phyloP scores from a whole-genome alignment of 257 asterid species.

The Primulina tabacum region DNA sequence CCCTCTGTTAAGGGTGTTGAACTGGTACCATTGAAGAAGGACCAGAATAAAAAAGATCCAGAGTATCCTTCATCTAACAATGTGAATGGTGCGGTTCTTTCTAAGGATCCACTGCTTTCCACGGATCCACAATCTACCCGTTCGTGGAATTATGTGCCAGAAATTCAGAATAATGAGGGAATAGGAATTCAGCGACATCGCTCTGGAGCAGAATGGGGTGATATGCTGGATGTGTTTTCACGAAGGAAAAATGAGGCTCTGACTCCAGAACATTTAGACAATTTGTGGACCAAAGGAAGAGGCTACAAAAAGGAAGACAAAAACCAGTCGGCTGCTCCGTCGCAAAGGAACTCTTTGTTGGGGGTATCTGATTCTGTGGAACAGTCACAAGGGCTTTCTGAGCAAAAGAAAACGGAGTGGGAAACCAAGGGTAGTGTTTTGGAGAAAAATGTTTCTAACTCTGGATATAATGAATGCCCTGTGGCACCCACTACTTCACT shows the following conservation, averaged over 20 bases:
- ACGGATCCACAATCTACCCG: constrained; percentile 68
- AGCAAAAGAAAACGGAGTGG: constrained; percentile 38
- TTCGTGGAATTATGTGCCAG: constrained; percentile 76
- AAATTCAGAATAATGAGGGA: constrained; percentile 47
- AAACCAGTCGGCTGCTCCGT: constrained; percentile 35
- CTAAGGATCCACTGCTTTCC: constrained; percentile 89
- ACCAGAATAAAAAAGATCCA: constrained; percentile 33
- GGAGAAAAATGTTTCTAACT: constrained; percentile 25
- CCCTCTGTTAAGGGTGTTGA: constrained; percentile 84
- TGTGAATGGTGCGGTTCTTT: constrained; percentile 34
- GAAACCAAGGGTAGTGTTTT: constrained; percentile 16
- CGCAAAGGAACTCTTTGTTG: constrained; percentile 34
- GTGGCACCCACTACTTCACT: constrained; percentile 25
- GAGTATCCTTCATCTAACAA: constrained; percentile 37
- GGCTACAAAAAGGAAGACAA: constrained; percentile 58
- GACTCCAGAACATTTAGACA: constrained; percentile 93
- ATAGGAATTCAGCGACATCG: constrained; percentile 44
- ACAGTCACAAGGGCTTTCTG: constrained; percentile 36
- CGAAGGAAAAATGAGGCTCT: constrained; percentile 72
- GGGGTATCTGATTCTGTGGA: constrained; percentile 47
- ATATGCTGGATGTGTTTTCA: constrained; percentile 64
- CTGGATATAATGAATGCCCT: constrained; percentile 31
- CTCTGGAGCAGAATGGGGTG: constrained; percentile 91
- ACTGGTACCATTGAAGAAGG: constrained; percentile 84
- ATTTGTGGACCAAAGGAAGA: constrained; percentile 95